Percentiles rank a stretch among this genome's conserved stretches.
Evolutionary conservation across 148 eudicot species (phyloP).

Genomic region (Fagopyrum tataricum): DNA sequence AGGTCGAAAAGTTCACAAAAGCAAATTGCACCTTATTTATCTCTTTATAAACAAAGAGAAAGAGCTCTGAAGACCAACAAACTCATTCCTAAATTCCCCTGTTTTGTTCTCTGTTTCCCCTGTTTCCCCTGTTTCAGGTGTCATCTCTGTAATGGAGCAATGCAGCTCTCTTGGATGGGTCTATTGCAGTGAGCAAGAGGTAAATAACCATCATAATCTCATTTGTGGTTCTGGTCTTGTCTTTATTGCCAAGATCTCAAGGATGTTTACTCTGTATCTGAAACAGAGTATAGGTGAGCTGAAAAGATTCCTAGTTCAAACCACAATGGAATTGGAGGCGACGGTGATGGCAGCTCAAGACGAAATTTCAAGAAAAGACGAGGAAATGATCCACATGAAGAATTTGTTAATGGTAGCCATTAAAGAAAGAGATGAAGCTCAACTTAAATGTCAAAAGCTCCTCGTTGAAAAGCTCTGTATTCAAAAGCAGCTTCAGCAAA

Average conservation of each 20-base stretch:
- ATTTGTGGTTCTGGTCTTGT: background rate
- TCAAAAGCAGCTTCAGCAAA: conserved; percentile 32
- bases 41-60: background rate
- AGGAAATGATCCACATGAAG: conserved; percentile 53
- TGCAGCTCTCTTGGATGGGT: conserved; percentile 10
- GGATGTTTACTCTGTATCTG: background rate
- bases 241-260: background rate
- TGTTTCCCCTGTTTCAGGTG: background rate
- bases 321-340: conserved; percentile 73
- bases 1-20: conserved; percentile 16
- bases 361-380: conserved; percentile 71
- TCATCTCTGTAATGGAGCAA: conserved; percentile 2
- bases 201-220: background rate
- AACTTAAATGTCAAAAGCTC: conserved; percentile 42
- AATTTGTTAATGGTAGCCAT: conserved; percentile 37
- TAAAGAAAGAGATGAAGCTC: conserved; percentile 72
- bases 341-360: conserved; percentile 58
- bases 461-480: conserved; percentile 36
- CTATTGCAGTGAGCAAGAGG: conserved; percentile 12
- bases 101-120: background rate
- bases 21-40: conserved; percentile 12
- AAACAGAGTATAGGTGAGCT: conserved; percentile 27
- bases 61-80: background rate
- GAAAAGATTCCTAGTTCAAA: conserved; percentile 52
- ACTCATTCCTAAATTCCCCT: background rate